A percentile compares a stretch with the other conserved stretches of the same genome.
phyloP scores from a whole-genome alignment of 2,329 filamentous ascomycete species.

The Cephalotrichum gorgonifer region DNA sequence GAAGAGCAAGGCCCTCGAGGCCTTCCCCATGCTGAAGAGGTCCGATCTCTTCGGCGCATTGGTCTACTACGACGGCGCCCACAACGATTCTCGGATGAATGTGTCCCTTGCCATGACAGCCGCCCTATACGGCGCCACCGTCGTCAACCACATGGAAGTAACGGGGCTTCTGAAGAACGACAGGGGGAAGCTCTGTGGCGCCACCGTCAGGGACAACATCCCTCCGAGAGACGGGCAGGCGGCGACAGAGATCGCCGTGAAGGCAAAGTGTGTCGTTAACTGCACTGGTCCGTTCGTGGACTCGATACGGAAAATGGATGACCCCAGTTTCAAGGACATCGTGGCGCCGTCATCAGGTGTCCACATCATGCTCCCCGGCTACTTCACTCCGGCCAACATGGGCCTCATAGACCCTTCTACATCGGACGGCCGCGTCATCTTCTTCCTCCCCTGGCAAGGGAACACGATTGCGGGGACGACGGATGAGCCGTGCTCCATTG shows the following conservation, averaged over 20 bases:
- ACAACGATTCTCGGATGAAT: constrained; percentile 91
- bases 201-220: constrained; percentile 61
- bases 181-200: constrained; percentile 63
- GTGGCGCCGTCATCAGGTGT: constrained; percentile 79
- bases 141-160: constrained; percentile 77
- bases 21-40: constrained; percentile 80
- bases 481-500: constrained; percentile 65
- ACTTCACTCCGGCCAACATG: constrained; percentile 79
- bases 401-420: constrained; percentile 79
- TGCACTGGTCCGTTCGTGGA: constrained; percentile 84
- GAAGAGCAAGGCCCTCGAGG: constrained; percentile 74
- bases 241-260: constrained; percentile 50
- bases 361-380: constrained; percentile 77
- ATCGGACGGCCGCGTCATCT: constrained; percentile 81
- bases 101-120: constrained; percentile 81
- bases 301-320: constrained; percentile 76
- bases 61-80: constrained; percentile 86
- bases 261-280: constrained; percentile 75
- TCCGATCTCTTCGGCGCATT: constrained; percentile 69
- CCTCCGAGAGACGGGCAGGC: constrained; percentile 53
- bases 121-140: constrained; percentile 73
- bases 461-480: constrained; percentile 88
- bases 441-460: constrained; percentile 89
- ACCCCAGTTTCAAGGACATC: constrained; percentile 60
- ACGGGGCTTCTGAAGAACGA: constrained; percentile 66